phyloP scores from a whole-genome alignment of 768 basidiomycete species.

The Mycena vitilis region DNA sequence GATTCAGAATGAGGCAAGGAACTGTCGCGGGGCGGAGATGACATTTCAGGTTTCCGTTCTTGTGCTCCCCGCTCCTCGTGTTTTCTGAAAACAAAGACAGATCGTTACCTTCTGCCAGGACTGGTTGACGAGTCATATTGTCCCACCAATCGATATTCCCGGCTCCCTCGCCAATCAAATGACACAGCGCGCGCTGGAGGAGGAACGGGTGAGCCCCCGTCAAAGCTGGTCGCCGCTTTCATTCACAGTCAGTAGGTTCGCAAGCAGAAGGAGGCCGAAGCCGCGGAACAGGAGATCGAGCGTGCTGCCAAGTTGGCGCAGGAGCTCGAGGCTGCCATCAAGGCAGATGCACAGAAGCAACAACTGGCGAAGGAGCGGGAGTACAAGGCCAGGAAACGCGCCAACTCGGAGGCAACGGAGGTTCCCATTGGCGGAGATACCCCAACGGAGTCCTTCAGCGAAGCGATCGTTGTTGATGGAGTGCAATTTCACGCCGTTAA shows the following conservation, averaged over 20 bases:
- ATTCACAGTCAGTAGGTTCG: slow-evolving; percentile 39
- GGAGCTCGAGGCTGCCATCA: slow-evolving; percentile 73
- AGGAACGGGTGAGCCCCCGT: slow-evolving; percentile 67
- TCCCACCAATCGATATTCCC: slow-evolving; percentile 65
- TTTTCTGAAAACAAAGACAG: slow-evolving; percentile 46
- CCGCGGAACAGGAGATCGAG: slow-evolving; percentile 63
- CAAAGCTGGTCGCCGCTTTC: slow-evolving; percentile 4
- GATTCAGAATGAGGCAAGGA: slow-evolving; percentile 75
- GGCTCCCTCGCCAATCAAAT: slow-evolving; percentile 85
- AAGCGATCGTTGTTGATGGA: slow-evolving; percentile 68
- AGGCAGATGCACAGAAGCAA: slow-evolving; percentile 72
- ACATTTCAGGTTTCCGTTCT: slow-evolving; percentile 72
- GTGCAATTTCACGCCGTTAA: slow-evolving; percentile 73
- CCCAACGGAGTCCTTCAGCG: slow-evolving; percentile 70
- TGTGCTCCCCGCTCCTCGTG: not conserved
- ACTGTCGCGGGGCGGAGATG: slow-evolving; percentile 76
- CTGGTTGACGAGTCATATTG: slow-evolving; percentile 71
- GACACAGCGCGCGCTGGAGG: slow-evolving; percentile 77
- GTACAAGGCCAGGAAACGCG: slow-evolving; percentile 68
- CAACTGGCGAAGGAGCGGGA: slow-evolving; percentile 64
- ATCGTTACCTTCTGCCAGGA: slow-evolving; percentile 77
- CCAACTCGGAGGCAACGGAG: slow-evolving; percentile 78
- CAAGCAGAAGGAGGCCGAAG: slow-evolving; percentile 65
- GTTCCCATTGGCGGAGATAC: slow-evolving; percentile 63
- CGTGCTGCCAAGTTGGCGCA: slow-evolving; percentile 64